Conservation (phyloP, 352 stramenopile species). For the Peronospora belbahrii region DNA sequence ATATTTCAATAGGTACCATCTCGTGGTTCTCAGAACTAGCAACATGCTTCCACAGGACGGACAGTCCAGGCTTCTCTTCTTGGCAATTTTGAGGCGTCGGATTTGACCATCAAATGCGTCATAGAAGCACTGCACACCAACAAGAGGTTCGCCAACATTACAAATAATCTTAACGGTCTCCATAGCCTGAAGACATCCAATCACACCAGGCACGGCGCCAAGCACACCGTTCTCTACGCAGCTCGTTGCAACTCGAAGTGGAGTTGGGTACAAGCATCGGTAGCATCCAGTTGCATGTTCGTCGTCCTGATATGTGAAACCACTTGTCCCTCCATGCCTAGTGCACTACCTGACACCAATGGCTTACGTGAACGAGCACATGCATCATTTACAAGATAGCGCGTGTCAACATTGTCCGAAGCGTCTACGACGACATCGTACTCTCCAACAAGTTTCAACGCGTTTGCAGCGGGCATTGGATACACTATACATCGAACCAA, state of each 20-base stretch:
- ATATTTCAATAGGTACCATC: constrained; percentile 1
- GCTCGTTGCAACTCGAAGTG: constrained; percentile 55
- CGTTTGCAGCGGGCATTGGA: constrained; percentile 53
- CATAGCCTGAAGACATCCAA: constrained; percentile 91
- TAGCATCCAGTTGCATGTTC: constrained; percentile 80
- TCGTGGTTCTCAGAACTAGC: neutral
- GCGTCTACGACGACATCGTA: constrained; percentile 93
- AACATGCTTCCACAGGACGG: constrained; percentile 18
- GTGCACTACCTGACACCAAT: constrained; percentile 91
- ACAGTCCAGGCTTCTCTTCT: constrained; percentile 34
- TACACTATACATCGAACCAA: constrained; percentile 52
- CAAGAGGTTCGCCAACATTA: constrained; percentile 44
- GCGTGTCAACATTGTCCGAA: constrained; percentile 92
- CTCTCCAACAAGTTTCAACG: constrained; percentile 51
- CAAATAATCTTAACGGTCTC: constrained; percentile 90
- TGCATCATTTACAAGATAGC: constrained; percentile 94
- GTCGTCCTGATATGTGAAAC: constrained; percentile 76
- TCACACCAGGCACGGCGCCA: constrained; percentile 90
- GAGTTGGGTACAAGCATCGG: constrained; percentile 93
- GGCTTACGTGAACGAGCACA: constrained; percentile 81
- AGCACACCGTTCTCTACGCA: constrained; percentile 96
- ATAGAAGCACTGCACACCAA: constrained; percentile 64
- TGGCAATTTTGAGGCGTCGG: constrained; percentile 49
- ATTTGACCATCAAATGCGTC: constrained; percentile 74
- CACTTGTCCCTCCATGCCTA: constrained; percentile 94